Base-by-base conservation (phyloP, 495 filamentous ascomycete species). In the Podospora didyma region DNA sequence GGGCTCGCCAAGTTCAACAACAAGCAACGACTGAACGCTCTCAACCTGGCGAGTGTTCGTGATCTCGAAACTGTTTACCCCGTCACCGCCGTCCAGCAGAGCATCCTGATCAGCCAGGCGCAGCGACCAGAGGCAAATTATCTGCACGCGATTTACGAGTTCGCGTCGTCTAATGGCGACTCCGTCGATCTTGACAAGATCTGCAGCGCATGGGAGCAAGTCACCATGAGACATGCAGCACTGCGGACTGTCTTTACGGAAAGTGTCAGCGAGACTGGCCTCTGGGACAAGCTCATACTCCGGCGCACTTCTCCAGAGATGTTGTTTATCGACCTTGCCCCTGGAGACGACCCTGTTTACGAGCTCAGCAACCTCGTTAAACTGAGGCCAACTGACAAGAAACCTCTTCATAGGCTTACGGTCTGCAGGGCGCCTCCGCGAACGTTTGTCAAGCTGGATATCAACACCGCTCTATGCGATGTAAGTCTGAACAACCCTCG, bases 1-100 rank as follows among this genome's bases (percentile, higher is more conserved):
- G 81, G 75, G 9, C 70, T 90, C 11, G 69, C 78, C 7, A 75
- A 65, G 51, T 62, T 88, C 56, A 75, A 77, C 59, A 67, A 71
- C 3, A 67, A 72, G 5, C 70, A 76, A 7, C 76, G 78, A 7
- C 57, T 89, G 0, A 73, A 79, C 0, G 61, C 65, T 6, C 65
- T 86, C 14, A 79, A 79, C 6, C 70, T 88, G 0, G 26, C 63
- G 14, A 72, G 65, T 50, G 66, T 67, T 10, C 65, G 64, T 10
- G 74, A 77, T 21, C 63, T 79, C 24, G 72, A 90, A 63, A 69
- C 73, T 7, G 66, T 77, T 19, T 89, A 88, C 56, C 85, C 85
- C 3, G 86, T 82, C 53, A 85, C 86, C 7, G 79, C 80, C 2
- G 84, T 87, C 63, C 87, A 90, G 59, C 79, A 87, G 59, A 86